Evolutionary conservation across 2,329 filamentous ascomycete species (phyloP), one percentile per base, ranked within the genome.

Genomic region (Alternaria atra): DNA sequence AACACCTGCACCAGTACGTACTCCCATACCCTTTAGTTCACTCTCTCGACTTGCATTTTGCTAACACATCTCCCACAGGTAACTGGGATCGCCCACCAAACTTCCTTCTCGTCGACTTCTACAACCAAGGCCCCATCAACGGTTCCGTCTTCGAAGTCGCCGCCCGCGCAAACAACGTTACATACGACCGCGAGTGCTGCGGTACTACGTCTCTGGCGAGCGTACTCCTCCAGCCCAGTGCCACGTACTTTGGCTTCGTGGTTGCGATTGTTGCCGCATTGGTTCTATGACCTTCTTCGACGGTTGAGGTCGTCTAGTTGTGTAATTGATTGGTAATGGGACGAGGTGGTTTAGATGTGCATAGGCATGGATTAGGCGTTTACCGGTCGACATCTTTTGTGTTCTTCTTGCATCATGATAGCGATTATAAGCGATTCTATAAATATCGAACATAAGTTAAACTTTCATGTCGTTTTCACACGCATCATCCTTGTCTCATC

Each of bases 81-180:
- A 63, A 71, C 39, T 79, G 75, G 74, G 71, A 64, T 42, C 76
- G 77, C 12, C 75, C 78, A 6, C 79, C 79, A 8, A 80, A 80
- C 52, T 80, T 78, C 66, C 74, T 80, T 25, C 73, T 80, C 35
- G 78, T 80, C 12, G 79, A 80, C 60, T 80, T 78, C 63, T 80
- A 80, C 65, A 78, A 80, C 52, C 51, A 68, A 29, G 78, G 78
- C 5, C 61, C 68, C 0, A 68, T 70, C 5, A 76, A 77, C 39
- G 79, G 79, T 8, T 77, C 75, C 17, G 79, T 80, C 12, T 80
- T 80, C 55, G 74, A 77, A 55, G 79, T 79, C 25, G 79, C 79
- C 4, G 79, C 79, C 1, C 65, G 64, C 4, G 86, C 88, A 67
- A 95, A 94, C 77, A 89, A 90, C 61, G 91, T 95, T 47, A 89